Conservation (phyloP, 1,139 yeast species). For the Taphrina confusa region DNA sequence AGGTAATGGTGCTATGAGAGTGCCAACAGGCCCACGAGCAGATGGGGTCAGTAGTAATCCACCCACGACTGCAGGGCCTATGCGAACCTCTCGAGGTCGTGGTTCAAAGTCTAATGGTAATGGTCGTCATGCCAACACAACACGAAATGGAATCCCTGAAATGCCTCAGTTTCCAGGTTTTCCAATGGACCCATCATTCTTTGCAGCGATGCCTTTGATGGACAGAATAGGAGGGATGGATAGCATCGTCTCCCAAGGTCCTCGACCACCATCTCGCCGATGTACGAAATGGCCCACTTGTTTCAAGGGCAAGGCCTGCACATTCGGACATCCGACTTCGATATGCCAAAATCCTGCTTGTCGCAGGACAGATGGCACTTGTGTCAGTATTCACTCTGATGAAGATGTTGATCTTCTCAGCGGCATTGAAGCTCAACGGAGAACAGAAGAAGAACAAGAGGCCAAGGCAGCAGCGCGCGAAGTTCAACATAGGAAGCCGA, state of each 20-base stretch:
- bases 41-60: background rate
- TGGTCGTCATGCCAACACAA: background rate
- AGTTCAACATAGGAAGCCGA: background rate
- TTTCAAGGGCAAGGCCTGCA: conserved; percentile 22
- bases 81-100: conserved; percentile 15
- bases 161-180: conserved; percentile 28
- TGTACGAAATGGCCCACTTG: conserved; percentile 27
- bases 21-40: conserved; percentile 27
- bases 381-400: conserved; percentile 18
- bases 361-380: conserved; percentile 16
- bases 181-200: conserved; percentile 30
- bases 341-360: conserved; percentile 18
- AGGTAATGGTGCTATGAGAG: conserved; percentile 9
- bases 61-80: conserved; percentile 15
- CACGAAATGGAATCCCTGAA: conserved; percentile 3
- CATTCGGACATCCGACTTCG: conserved; percentile 28
- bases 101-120: background rate
- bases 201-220: conserved; percentile 17
- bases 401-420: conserved; percentile 19
- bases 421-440: conserved; percentile 12
- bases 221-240: background rate
- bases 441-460: conserved; percentile 14
- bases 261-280: conserved; percentile 20
- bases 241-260: background rate
- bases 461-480: conserved; percentile 11